phyloP scores from a whole-genome alignment of 176 grass and related monocot genomes.

The Stipa capillata region DNA sequence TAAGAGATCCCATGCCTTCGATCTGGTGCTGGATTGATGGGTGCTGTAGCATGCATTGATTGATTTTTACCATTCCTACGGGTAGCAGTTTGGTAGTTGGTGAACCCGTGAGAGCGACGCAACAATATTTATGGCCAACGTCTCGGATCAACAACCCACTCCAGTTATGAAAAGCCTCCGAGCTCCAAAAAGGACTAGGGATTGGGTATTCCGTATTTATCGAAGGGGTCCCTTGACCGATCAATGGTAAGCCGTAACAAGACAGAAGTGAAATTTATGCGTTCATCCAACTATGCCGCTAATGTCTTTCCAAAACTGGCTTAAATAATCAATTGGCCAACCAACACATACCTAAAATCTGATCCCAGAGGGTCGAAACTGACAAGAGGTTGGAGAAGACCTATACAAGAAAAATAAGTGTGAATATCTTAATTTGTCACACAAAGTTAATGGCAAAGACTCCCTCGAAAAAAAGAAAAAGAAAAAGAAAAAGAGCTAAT shows the following conservation, averaged over 20 bases:
- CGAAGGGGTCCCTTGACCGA: no score
- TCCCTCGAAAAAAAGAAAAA: no score
- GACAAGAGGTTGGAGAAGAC: neutral
- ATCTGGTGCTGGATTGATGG: neutral
- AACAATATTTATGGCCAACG: neutral
- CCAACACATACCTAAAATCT: neutral
- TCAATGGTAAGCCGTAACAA: neutral
- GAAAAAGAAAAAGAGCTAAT: no score
- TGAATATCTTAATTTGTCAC: neutral
- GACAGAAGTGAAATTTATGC: conserved; percentile 6
- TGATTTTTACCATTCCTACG: neutral
- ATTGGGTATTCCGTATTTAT: no score
- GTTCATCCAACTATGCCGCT: conserved; percentile 15
- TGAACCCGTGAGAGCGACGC: neutral
- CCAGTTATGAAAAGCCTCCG: no score
- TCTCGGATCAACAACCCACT: neutral
- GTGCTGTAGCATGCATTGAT: no score
- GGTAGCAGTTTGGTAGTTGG: neutral
- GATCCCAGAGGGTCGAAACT: neutral
- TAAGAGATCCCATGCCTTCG: neutral
- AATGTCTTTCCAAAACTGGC: neutral
- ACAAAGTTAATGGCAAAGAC: neutral
- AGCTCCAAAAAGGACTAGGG: no score
- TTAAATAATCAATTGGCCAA: neutral
- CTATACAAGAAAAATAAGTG: neutral